Evolutionary conservation across 192 early-diverging fungal species (phyloP).

Genomic region (Radiomyces spectabilis): DNA sequence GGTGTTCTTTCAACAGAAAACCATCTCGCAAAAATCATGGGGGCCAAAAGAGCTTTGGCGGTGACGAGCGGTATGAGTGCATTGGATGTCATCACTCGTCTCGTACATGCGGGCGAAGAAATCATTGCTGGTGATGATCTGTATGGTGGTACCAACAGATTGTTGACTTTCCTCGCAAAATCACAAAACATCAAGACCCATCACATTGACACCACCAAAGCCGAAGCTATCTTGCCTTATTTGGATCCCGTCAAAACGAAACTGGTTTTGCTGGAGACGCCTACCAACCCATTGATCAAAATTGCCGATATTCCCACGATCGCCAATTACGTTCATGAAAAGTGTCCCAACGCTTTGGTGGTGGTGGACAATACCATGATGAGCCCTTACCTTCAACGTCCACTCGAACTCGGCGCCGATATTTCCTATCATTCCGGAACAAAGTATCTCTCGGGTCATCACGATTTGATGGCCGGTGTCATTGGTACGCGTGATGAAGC

Average conservation of each 20-base stretch:
- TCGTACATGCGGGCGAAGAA: constrained; percentile 83
- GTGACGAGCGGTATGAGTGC: constrained; percentile 92
- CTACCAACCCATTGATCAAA: constrained; percentile 95
- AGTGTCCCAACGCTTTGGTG: constrained; percentile 72
- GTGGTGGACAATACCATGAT: constrained; percentile 99
- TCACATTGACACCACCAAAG: constrained; percentile 84
- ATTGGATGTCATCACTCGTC: constrained; percentile 83
- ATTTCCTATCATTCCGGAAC: constrained; percentile 96
- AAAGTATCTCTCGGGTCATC: constrained; percentile 95
- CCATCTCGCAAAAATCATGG: constrained; percentile 94
- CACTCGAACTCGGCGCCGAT: constrained; percentile 86
- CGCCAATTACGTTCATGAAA: constrained; percentile 58
- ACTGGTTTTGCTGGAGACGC: constrained; percentile 87
- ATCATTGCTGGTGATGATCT: constrained; percentile 94
- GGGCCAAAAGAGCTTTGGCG: constrained; percentile 75
- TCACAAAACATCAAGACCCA: constrained; percentile 78
- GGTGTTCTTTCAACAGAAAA: constrained; percentile 44
- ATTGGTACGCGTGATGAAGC: constrained; percentile 72
- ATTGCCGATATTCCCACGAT: constrained; percentile 85
- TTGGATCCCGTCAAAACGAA: constrained; percentile 71
- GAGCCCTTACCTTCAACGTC: constrained; percentile 89
- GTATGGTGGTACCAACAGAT: constrained; percentile 94
- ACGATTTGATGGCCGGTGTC: constrained; percentile 98
- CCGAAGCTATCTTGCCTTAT: constrained; percentile 49
- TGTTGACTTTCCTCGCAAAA: constrained; percentile 77